These are phyloP conservation scores for Wickerhamomyces sp. DNA, from an alignment of 1,139 yeast species.

Conservation along the genomic window DNA sequence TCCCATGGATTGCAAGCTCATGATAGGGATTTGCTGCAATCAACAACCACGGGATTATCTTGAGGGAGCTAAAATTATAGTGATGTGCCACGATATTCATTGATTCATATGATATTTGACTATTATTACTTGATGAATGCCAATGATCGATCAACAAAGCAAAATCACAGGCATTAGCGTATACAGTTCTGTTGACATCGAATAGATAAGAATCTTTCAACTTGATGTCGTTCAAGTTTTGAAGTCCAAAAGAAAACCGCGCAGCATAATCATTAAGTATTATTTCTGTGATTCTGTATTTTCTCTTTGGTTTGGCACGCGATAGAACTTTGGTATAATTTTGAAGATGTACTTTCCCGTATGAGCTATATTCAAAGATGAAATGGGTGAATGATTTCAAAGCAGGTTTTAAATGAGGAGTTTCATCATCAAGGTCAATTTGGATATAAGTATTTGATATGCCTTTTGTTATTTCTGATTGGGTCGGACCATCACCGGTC, in stretches of 20 bases:
- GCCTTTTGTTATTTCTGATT: conserved; percentile 1
- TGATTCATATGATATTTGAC: neutral
- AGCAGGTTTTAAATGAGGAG: neutral
- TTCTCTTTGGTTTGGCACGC: neutral
- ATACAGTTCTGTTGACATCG: conserved; percentile 4
- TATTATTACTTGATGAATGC: neutral
- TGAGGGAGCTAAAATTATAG: conserved; percentile 1
- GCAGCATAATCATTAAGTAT: conserved; percentile 2
- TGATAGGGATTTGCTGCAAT: conserved; percentile 3
- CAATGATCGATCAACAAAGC: conserved; percentile 3
- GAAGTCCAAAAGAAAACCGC: conserved; percentile 3
- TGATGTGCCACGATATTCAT: conserved; percentile 1
- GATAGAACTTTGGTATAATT: conserved; percentile 1
- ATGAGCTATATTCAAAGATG: conserved; percentile 5
- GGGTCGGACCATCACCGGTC: conserved; percentile 5
- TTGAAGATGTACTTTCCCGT: neutral
- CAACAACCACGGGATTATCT: conserved; percentile 2
- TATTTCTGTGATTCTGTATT: conserved; percentile 4
- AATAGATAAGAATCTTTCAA: conserved; percentile 1
- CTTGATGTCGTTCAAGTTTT: conserved; percentile 2
- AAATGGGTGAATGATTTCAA: conserved; percentile 3
- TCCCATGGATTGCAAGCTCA: conserved; percentile 1
- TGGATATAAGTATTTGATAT: conserved; percentile 4
- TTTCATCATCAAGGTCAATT: neutral
- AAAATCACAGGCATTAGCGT: conserved; percentile 4